phyloP scores from a whole-genome alignment of 1,284 basidiomycete species.

The Takashimella koratensis region DNA sequence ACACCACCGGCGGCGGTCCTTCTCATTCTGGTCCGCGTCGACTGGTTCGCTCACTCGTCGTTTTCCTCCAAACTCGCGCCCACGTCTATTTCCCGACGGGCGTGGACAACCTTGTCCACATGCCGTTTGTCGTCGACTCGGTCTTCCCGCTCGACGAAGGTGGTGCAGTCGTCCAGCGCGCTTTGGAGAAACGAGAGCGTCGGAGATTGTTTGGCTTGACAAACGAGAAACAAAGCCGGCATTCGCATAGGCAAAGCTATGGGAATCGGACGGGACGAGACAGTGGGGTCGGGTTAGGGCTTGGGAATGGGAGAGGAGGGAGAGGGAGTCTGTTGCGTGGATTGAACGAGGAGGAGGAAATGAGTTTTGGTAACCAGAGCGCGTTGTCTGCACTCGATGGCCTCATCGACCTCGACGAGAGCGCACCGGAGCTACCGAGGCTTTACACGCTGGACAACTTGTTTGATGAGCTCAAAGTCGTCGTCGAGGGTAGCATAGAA shows the following conservation, averaged over 20 bases:
- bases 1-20: background rate
- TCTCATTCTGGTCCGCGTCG: background rate
- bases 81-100: constrained; percentile 72
- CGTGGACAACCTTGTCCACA: constrained; percentile 67
- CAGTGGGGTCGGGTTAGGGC: background rate
- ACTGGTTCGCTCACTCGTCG: constrained; percentile 59
- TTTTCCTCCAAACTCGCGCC: constrained; percentile 71
- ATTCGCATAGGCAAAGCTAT: background rate
- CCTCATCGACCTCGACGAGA: constrained; percentile 62
- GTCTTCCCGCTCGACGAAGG: constrained; percentile 65
- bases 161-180: constrained; percentile 59
- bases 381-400: constrained; percentile 51
- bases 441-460: constrained; percentile 73
- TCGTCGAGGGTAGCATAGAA: constrained; percentile 43
- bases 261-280: background rate
- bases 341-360: background rate
- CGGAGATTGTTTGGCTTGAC: background rate
- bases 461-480: constrained; percentile 66
- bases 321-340: constrained; percentile 1
- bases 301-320: background rate
- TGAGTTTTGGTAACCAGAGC: constrained; percentile 20
- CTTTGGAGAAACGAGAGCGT: constrained; percentile 40
- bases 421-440: constrained; percentile 64
- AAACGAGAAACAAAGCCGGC: background rate
- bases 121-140: constrained; percentile 72